phyloP scores from a whole-genome alignment of 2,329 filamentous ascomycete species.

The Macrophomina phaseolina region DNA sequence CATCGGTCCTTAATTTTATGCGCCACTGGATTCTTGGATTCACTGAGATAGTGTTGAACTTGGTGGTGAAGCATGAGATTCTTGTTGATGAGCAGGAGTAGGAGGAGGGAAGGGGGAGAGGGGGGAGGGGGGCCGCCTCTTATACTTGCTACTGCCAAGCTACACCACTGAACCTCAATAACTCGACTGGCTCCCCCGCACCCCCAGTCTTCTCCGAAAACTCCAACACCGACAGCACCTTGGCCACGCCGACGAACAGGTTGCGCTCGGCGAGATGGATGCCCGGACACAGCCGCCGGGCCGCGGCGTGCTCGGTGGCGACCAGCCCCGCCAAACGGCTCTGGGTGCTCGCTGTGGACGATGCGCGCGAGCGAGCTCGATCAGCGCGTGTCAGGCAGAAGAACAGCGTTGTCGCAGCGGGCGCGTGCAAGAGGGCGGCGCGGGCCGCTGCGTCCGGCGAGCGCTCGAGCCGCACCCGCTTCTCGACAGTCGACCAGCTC shows the following conservation, averaged over 20 bases:
- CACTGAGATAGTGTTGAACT: too few species aligned
- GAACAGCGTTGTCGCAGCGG: slow-evolving; percentile 33
- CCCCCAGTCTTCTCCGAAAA: slow-evolving; percentile 16
- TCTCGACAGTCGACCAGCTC: neutral
- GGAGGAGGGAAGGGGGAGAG: too few species aligned
- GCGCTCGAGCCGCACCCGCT: too few species aligned
- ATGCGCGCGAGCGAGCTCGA: slow-evolving; percentile 45
- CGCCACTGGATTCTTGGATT: too few species aligned
- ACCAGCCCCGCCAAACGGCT: slow-evolving; percentile 46
- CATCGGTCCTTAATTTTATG: too few species aligned
- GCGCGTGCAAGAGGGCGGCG: slow-evolving; percentile 34
- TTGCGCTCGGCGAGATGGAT: slow-evolving; percentile 37
- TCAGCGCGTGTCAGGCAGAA: slow-evolving; percentile 43
- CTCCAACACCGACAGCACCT: slow-evolving; percentile 32
- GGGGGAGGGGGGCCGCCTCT: too few species aligned
- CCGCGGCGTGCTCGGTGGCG: slow-evolving; percentile 38
- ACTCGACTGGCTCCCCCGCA: too few species aligned
- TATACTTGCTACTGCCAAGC: too few species aligned
- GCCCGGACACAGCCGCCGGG: slow-evolving; percentile 39
- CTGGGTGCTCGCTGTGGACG: slow-evolving; percentile 47
- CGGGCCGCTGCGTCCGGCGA: too few species aligned
- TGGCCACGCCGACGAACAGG: slow-evolving; percentile 33
- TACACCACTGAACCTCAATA: too few species aligned
- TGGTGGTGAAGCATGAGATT: too few species aligned
- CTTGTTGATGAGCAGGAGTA: too few species aligned